Evolutionary conservation across 148 eudicot species (phyloP), one percentile per base, ranked within the genome.

Genomic region (Talinum fruticosum): DNA sequence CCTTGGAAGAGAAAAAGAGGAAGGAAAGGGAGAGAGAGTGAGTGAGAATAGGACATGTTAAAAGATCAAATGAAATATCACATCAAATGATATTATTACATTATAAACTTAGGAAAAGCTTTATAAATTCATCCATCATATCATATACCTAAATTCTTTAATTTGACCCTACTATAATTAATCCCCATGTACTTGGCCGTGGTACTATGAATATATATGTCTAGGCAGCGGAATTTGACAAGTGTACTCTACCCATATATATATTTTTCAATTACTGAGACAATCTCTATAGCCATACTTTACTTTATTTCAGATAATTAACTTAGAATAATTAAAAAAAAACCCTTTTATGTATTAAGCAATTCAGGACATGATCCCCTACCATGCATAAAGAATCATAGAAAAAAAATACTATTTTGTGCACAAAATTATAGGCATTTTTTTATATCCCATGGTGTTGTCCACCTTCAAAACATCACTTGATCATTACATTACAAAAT

Each of bases 141-240:
- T 51, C 6, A 51, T 51, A n/a, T 8, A 61, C 1, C 23, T 1
- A 28, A 62, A 62, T 59, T 38, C 38, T 8, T 3, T 30, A 8
- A 62, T 62, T 75, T 75, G 78, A 65, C 78, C 61, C 65, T 32
- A 76, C 12, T 36, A 62, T 62, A 16, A 41, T 8, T 35, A 35
- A 74, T 74, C 70, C 21, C 36, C 21, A 36, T 59, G 15, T 76
- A 76, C 79, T 76, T 76, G 73, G n/a, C 45, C 73, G 73, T 76
- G 65, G 79, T 76, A 76, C 79, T 67, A 45, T 18, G 29, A 66
- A 61, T 4, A 15, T 74, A 19, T 51, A 51, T 45, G 13, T 41
- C 57, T 26, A 13, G 59, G 32, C 74, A 71, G 16, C 30, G 18
- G 32, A 10, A 62, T 62, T 28, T 28, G 32, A 62, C 66, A 62